Conservation (phyloP, 1,284 basidiomycete species). For the Ceratobasidium sp. region DNA sequence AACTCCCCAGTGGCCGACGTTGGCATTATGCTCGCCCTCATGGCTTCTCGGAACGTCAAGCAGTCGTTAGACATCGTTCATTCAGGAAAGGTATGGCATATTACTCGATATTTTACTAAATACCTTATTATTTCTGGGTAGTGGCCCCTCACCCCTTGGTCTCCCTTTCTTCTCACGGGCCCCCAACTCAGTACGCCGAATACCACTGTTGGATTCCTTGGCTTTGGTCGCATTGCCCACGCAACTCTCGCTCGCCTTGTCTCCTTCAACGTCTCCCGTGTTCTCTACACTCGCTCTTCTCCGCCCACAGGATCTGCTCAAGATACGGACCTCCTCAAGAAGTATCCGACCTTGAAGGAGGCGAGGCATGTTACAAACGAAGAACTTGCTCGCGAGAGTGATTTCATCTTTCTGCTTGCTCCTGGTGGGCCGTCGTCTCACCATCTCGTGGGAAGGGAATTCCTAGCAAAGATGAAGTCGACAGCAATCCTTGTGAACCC, state of each 20-base stretch:
- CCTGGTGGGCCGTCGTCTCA: constrained; percentile 81
- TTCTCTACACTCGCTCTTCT: constrained; percentile 68
- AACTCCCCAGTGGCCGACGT: constrained; percentile 89
- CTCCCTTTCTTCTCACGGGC: constrained; percentile 84
- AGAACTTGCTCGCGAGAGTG: constrained; percentile 78
- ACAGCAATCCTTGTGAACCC: constrained; percentile 85
- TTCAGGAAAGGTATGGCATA: constrained; percentile 68
- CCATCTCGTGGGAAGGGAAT: constrained; percentile 78
- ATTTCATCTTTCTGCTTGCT: constrained; percentile 87
- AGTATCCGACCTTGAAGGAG: constrained; percentile 63
- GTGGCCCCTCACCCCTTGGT: constrained; percentile 80
- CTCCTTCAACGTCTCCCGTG: constrained; percentile 80
- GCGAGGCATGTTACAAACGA: constrained; percentile 75
- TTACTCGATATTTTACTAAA: constrained; percentile 10
- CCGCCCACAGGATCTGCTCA: constrained; percentile 53
- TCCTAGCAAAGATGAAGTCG: constrained; percentile 88
- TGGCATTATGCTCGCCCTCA: constrained; percentile 88
- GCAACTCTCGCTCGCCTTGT: constrained; percentile 81
- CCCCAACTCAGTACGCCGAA: constrained; percentile 74
- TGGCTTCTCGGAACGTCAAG: constrained; percentile 86
- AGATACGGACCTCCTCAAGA: constrained; percentile 57
- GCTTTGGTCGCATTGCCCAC: constrained; percentile 93
- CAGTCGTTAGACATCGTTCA: constrained; percentile 75
- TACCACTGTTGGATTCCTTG: constrained; percentile 85
- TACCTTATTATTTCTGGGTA: constrained; percentile 48